Base-by-base conservation (phyloP, 208 protist species). In the Acanthamoeba rhysodes region DNA sequence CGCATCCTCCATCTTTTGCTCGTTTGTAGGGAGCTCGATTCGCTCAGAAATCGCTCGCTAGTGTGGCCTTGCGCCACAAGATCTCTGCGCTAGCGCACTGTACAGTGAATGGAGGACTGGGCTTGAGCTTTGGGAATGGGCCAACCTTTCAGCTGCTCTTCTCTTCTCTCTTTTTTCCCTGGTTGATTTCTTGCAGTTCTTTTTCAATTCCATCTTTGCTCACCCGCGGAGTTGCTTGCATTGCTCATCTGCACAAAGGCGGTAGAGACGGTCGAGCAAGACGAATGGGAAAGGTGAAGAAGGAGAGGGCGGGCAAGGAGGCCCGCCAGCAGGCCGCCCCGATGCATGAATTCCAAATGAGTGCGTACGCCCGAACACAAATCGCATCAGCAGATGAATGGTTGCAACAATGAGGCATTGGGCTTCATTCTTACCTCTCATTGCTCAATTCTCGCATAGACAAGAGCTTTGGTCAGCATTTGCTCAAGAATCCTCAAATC, bases 401-500 rank as follows among this genome's bases (percentile, higher is more conserved):
- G 14, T 14, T 59, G 53, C 12, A 29, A 14, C 50, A 29, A 45
- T 45, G 41, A 48, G 45, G 16, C 80, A 16, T 4, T 22, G 32
- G 32, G 27, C 10, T 7, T 50, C 62, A 59, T 68, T 85, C n/a
- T 14, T 57, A 16, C 18, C n/a, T 68, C n/a, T n/a, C n/a, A n/a
- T n/a, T n/a, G n/a, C 68, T 37, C 20, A 78, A 78, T 57, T 45
- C 90, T 41, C 27, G 3, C 16, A 22, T 87, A 97, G 98, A 99
- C 97, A 99, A 99, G 95, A 97, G 98, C 45, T 99, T 99, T 92
- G 99, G 99, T 88, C 99, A 99, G 97, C 99, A 99, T 96, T 99
- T 99, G 92, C 96, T 99, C 12, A 99, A 99, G 96, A 99, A 99
- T 97, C 99, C 99, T 29, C 97, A 99, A 16, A 99, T 99, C 78